phyloP scores from a whole-genome alignment of 2,329 filamentous ascomycete genomes.

The Neophaeococcomyces mojaviensis region DNA sequence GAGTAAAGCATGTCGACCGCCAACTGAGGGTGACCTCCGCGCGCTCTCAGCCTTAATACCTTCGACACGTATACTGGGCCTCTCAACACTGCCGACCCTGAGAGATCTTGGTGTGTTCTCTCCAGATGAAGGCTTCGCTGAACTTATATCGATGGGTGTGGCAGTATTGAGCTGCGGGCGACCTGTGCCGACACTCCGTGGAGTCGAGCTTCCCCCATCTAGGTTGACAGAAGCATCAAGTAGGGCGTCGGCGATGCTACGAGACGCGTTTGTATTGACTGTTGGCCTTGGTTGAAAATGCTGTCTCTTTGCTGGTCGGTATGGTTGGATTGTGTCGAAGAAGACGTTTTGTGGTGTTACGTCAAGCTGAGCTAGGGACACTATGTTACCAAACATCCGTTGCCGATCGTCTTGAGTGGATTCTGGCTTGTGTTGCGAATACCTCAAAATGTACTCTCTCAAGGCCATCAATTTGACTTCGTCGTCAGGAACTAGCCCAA shows the following conservation, averaged over 20 bases:
- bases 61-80: slow-evolving; percentile 14
- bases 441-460: slow-evolving; percentile 83
- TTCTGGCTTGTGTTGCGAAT: slow-evolving; percentile 63
- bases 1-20: slow-evolving; percentile 5
- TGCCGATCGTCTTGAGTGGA: slow-evolving; percentile 36
- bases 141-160: slow-evolving; percentile 13
- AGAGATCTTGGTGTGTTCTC: slow-evolving; percentile 2
- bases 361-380: slow-evolving; percentile 66
- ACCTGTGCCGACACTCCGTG: slow-evolving; percentile 1
- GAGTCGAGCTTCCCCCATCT: slow-evolving; percentile 47
- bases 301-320: slow-evolving; percentile 25
- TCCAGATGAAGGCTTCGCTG: slow-evolving; percentile 2
- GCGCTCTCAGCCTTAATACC: slow-evolving; percentile 20
- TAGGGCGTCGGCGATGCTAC: slow-evolving; percentile 83
- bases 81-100: slow-evolving; percentile 11
- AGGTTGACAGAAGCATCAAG: slow-evolving; percentile 87
- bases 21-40: slow-evolving; percentile 4
- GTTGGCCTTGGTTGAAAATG: slow-evolving; percentile 23
- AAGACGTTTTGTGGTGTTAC: slow-evolving; percentile 84
- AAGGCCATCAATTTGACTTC: slow-evolving; percentile 82
- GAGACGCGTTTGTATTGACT: slow-evolving; percentile 41
- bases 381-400: slow-evolving; percentile 51
- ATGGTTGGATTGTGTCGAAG: slow-evolving; percentile 62
- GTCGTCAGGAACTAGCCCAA: slow-evolving; percentile 74
- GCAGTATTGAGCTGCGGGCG: not conserved